Conservation (phyloP, 2,329 filamentous ascomycete species). For the Fusarium tricinctum region DNA sequence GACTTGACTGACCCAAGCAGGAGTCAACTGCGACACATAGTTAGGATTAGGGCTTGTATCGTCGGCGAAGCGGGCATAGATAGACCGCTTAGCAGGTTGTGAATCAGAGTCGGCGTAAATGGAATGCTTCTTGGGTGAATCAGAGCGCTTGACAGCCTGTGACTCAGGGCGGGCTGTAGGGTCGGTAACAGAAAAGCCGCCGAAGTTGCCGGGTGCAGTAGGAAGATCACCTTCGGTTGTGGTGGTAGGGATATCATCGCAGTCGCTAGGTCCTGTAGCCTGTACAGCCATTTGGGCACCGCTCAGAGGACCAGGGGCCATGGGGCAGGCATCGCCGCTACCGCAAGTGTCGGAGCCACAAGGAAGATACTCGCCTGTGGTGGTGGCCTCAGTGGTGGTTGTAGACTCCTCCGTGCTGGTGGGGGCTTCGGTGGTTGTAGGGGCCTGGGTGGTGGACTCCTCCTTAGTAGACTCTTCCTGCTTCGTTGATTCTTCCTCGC, state of each 20-base stretch:
- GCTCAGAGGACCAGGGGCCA: background rate
- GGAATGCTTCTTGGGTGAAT: too few species aligned
- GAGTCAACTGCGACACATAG: slow-evolving; percentile 18
- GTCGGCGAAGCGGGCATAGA: slow-evolving; percentile 8
- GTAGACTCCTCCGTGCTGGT: slow-evolving; percentile 13
- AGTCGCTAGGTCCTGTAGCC: background rate
- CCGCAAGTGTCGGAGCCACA: slow-evolving; percentile 16
- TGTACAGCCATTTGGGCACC: background rate
- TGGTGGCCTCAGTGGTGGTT: slow-evolving; percentile 35
- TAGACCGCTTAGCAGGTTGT: background rate
- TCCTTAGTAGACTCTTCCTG: slow-evolving; percentile 20
- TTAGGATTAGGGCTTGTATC: slow-evolving; percentile 24
- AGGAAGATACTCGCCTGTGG: slow-evolving; percentile 7
- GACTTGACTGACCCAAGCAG: slow-evolving; percentile 33
- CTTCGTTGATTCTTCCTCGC: slow-evolving; percentile 30
- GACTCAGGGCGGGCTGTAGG: background rate
- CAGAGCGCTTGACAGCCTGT: too few species aligned
- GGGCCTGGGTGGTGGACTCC: background rate
- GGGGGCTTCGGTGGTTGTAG: background rate
- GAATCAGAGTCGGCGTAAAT: too few species aligned
- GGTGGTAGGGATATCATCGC: background rate
- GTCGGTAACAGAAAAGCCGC: background rate
- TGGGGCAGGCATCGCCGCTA: background rate
- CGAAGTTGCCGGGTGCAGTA: background rate
- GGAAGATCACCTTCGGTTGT: background rate